Evolutionary conservation across 1,284 basidiomycete species (phyloP), one percentile per base, ranked within the genome.

Genomic region (Trichosporon sp.): DNA sequence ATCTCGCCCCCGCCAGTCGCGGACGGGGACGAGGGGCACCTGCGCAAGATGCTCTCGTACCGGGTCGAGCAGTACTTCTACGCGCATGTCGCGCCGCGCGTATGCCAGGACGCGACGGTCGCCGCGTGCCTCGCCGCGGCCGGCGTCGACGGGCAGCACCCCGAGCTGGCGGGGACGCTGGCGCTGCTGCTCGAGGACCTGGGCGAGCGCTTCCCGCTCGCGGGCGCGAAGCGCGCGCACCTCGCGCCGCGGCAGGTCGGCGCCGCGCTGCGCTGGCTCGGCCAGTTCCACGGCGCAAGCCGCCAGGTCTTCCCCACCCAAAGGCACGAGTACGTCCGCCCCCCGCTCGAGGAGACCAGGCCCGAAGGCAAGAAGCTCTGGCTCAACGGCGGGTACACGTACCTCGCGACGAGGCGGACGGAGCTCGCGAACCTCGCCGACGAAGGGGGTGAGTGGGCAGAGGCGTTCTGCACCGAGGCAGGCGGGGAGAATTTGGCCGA

Each of bases 301-400:
- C 6, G 27, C 6, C 56, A 60, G 18, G 18, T 60, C 7, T 31
- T 67, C 65, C 62, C 62, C 2, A 31, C 38, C 53, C 31, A 35
- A 23, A 47, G 42, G 13, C n/a, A 9, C 35, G 47, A 9, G 15
- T 66, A 62, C 35, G 67, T 66, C 11, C 44, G 64, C 25, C 66
- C 66, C 25, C 66, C 66, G 12, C 62, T 68, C 1, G 62, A 58
- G 25, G 66, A 68, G 21, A 35, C 29, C 5, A 38, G 3, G 34
- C n/a, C 32, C 23, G 21, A 51, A 18, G 38, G 63, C 1, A 25
- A 18, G 12, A 66, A 64, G 25, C 60, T 72, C 21, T 72, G 71
- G 71, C 65, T 68, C 1, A 70, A 72, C n/a, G 71, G 71, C 9
- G 71, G 71, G 12, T 72, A 72, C 65, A 72, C 71, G 27, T 72